Evolutionary conservation across 2,329 filamentous ascomycete genomes (phyloP).

Genomic region (Ceratocystis alfenasii): DNA sequence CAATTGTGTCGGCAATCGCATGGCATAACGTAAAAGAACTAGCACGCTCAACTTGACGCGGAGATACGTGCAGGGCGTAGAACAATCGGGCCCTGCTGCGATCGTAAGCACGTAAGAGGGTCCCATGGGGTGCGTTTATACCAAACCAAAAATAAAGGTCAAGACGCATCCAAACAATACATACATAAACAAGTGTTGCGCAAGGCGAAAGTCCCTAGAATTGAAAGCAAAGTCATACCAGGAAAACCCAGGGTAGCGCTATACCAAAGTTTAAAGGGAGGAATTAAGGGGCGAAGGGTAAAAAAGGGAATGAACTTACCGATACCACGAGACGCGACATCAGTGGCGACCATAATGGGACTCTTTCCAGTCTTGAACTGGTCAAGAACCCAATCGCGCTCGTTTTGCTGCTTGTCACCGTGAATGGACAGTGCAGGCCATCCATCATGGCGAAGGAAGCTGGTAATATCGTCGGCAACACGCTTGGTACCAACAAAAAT

Average conservation of each 20-base stretch:
- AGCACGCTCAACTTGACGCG: constrained; percentile 20
- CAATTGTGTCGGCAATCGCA: constrained; percentile 17
- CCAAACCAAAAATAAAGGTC: constrained; percentile 49
- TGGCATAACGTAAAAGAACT: constrained; percentile 21
- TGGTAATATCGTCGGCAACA: constrained; percentile 93
- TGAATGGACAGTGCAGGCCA: constrained; percentile 98
- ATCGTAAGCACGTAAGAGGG: constrained; percentile 18
- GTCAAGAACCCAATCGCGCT: constrained; percentile 98
- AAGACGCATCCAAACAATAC: constrained; percentile 13
- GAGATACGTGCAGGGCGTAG: constrained; percentile 13
- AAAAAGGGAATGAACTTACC: constrained; percentile 62
- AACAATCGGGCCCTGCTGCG: constrained; percentile 10
- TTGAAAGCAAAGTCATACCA: constrained; percentile 80
- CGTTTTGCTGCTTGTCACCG: constrained; percentile 98
- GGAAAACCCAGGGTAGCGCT: constrained; percentile 45
- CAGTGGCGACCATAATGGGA: constrained; percentile 99
- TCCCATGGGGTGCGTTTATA: constrained; percentile 30
- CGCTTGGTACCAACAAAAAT: constrained; percentile 92
- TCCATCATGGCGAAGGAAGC: constrained; percentile 92
- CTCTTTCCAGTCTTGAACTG: constrained; percentile 99
- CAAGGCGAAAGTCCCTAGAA: constrained; percentile 78
- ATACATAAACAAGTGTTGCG: constrained; percentile 64
- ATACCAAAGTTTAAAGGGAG: constrained; percentile 26
- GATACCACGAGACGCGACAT: constrained; percentile 99
- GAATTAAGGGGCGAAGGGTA: constrained; percentile 29